Evolutionary conservation across 371 early-diverging fungal genomes (phyloP), one percentile per base, ranked within the genome.

Genomic region (Saksenaea oblongispora): DNA sequence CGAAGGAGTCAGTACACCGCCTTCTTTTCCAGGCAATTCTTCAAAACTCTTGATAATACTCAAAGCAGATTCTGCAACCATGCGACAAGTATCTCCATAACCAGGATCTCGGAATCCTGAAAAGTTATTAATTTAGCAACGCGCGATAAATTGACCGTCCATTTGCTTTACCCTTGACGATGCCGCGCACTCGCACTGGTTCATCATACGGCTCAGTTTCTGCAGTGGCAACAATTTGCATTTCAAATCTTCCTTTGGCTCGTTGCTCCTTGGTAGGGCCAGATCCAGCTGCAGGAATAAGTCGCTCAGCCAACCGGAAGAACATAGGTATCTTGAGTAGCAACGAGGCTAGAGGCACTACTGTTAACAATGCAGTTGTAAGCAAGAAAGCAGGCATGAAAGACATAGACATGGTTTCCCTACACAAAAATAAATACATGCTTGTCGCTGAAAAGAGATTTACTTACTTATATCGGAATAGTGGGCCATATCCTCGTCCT

Each of bases 1-100:
- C 3, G 91, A 84, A 15, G 92, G 88, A 5, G 94, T 91, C 28
- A 89, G 77, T 8, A 93, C 78, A 36, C 93, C 93, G 8, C 86
- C 82, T 24, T 79, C 75, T 61, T 84, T 84, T 17, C 73, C 76
- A 14, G 87, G 81, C 9, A 84, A 56, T 0, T 76, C 67, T 5
- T 82, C 75, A 15, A 73, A 71, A 34, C 73, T 74, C 56, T 83
- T 67, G 53, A 83, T 62, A 61, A 89, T 66, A 44, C 86, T 84
- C 39, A 89, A 61, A 0, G 89, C 89, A 22, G 86, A 74, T 65
- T 90, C 89, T 17, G 74, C 79, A 35, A 89, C 61, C 72, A 88
- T 88, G 28, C 80, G 75, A 59, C 84, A 84, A 0, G 89, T 89
- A 70, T 90, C 92, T 41, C 83, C 78, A 67, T 94, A 93, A 4